phyloP scores from a whole-genome alignment of 495 filamentous ascomycete species.

The Tetracladium marchalianum region DNA sequence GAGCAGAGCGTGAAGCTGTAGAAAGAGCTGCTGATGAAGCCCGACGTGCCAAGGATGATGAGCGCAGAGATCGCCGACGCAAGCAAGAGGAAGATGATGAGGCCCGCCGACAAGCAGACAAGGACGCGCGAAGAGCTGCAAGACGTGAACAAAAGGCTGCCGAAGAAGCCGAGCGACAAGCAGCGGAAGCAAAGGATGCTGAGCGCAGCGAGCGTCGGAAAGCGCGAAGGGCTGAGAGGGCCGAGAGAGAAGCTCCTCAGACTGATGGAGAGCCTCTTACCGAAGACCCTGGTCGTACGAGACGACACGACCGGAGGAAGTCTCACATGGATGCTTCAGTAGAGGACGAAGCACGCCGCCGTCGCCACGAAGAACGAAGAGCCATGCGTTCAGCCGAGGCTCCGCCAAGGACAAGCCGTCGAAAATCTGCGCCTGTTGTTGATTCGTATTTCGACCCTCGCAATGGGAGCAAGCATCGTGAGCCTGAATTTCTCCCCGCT shows the following conservation, averaged over 20 bases:
- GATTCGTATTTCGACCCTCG: conserved; percentile 35
- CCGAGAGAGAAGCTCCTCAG: conserved; percentile 10
- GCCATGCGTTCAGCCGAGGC: conserved; percentile 25
- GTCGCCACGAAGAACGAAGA: conserved; percentile 36
- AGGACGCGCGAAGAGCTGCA: conserved; percentile 36
- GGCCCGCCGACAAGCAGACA: conserved; percentile 36
- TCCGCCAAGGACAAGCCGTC: conserved; percentile 20
- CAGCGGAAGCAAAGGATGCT: conserved; percentile 21
- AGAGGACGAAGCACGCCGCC: conserved; percentile 40
- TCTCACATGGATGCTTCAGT: conserved; percentile 16
- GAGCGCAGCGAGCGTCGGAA: conserved; percentile 19
- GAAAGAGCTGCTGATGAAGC: conserved; percentile 38
- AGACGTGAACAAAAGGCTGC: conserved; percentile 29
- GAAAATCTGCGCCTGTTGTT: conserved; percentile 26
- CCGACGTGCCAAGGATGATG: conserved; percentile 35
- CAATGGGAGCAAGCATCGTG: conserved; percentile 27
- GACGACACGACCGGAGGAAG: conserved; percentile 13
- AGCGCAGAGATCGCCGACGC: conserved; percentile 20
- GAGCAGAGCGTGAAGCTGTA: conserved; percentile 26
- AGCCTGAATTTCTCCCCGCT: conserved; percentile 23
- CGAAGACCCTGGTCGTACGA: conserved; percentile 8
- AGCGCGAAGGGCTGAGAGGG: conserved; percentile 10
- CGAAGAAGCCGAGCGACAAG: conserved; percentile 20
- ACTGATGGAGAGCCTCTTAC: conserved; percentile 13
- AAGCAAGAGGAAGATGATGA: conserved; percentile 28